Base-by-base conservation (phyloP, 805 yeast species). In the Candida jianshihensis region DNA sequence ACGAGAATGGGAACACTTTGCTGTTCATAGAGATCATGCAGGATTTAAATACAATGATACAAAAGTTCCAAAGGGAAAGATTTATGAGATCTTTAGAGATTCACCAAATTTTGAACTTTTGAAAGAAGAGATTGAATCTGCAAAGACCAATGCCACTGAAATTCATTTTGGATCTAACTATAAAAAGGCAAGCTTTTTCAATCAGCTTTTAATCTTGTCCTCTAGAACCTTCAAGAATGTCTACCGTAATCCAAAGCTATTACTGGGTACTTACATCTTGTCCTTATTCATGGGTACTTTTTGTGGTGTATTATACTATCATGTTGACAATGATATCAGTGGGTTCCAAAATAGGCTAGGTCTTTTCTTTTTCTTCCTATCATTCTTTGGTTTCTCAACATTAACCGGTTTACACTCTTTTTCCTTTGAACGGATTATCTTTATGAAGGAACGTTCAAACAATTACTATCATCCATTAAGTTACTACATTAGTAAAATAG, bases 281-380 rank as follows among this genome's bases (percentile, higher is more conserved):
- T 81, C 96, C 0, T 59, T 85, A 8, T 56, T 79, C 13, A 75
- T 90, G 58, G 96, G 95, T 1, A 53, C 78, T 4, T 83, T 90
- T 60, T 80, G 96, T 59, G 96, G 97, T 0, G 74, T 74, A 34
- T 66, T 92, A 28, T 92, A 92, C 58, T 90, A 80, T 61, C 70
- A 87, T 51, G 78, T 90, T 19, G 66, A 78, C 29, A 83, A 87
- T 54, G 96, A 90, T 56, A 90, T 92, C 37, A 79, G 95, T 51
- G 98, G 98, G 0, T 92, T 92, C 67, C 98, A 92, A 59, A 92
- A 92, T 60, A 71, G 98, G 49, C 68, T 92, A 45, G 98, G 98
- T 0, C 66, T 92, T 41, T 92, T 92, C 60, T 90, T 92, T 66
- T 92, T 92, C 59, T 61, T 89, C 35, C 67, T 92, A 42, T 86